Percentiles rank a stretch among this genome's conserved stretches.
phyloP scores from a whole-genome alignment of 208 protist species.

The Tritrichomonas foetus region DNA sequence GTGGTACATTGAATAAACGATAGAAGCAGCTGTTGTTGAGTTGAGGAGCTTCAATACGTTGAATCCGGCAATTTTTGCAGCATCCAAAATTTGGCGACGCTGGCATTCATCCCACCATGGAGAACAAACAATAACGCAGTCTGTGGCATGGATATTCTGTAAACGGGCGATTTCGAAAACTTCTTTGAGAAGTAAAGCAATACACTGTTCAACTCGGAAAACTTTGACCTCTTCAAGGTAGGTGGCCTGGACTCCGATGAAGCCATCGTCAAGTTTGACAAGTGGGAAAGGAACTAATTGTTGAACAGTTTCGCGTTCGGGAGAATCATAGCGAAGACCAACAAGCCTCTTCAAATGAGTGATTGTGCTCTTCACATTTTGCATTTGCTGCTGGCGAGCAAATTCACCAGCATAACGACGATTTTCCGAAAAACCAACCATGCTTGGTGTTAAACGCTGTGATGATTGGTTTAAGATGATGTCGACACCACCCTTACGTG shows the following conservation, averaged over 20 bases:
- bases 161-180: background rate
- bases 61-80: constrained; percentile 45
- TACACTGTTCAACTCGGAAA: background rate
- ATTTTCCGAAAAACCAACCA: background rate
- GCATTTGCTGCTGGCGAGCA: background rate
- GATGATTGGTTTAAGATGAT: background rate
- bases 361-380: background rate
- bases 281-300: background rate
- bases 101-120: constrained; percentile 45
- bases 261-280: background rate
- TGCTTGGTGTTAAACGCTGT: background rate
- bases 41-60: constrained; percentile 45
- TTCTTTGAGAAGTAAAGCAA: background rate
- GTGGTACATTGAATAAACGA: constrained; percentile 45
- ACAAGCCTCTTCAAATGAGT: background rate
- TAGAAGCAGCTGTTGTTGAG: constrained; percentile 47
- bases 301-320: background rate
- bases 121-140: background rate
- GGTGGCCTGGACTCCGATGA: background rate
- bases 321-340: background rate
- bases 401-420: background rate
- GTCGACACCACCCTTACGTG: background rate
- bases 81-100: constrained; percentile 43
- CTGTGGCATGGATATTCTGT: no score
- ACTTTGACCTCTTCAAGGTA: background rate